Conservation (phyloP, 345 rosid species). For the Adansonia digitata region DNA sequence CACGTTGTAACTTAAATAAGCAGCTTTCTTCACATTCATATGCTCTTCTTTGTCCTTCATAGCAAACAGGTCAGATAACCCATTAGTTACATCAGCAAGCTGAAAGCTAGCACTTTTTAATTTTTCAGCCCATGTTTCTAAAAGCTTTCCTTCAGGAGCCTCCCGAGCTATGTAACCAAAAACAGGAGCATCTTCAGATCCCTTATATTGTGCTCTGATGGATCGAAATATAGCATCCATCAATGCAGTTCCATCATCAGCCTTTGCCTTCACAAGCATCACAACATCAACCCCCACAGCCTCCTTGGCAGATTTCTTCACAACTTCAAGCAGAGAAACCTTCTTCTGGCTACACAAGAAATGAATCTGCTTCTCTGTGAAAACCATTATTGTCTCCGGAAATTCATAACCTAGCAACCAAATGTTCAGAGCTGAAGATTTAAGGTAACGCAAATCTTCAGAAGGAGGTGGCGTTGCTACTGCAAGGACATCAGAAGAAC, state of each 20-base stretch:
- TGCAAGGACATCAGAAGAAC: constrained; percentile 55
- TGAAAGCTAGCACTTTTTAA: constrained; percentile 48
- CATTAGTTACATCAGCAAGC: constrained; percentile 65
- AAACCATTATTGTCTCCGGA: constrained; percentile 90
- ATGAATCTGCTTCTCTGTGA: constrained; percentile 66
- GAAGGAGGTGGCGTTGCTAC: constrained; percentile 82
- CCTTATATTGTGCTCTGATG: constrained; percentile 40
- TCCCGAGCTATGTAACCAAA: constrained; percentile 45
- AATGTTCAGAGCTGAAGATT: constrained; percentile 79
- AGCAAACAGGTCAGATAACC: constrained; percentile 78
- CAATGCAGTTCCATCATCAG: constrained; percentile 56
- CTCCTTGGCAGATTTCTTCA: constrained; percentile 53
- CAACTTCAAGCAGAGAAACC: constrained; percentile 63
- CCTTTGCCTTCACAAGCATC: constrained; percentile 62
- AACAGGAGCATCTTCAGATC: constrained; percentile 39
- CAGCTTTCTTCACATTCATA: constrained; percentile 77
- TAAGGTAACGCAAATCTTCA: constrained; percentile 76
- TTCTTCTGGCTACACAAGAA: constrained; percentile 78
- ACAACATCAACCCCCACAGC: constrained; percentile 57
- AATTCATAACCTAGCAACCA: constrained; percentile 93
- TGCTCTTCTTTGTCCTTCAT: constrained; percentile 67
- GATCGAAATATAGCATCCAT: constrained; percentile 71
- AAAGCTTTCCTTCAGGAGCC: constrained; percentile 21
- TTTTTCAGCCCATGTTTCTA: constrained; percentile 75
- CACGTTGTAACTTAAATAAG: constrained; percentile 62